Evolutionary conservation across 192 early-diverging fungal genomes (phyloP).

Genomic region (Podila horticola): DNA sequence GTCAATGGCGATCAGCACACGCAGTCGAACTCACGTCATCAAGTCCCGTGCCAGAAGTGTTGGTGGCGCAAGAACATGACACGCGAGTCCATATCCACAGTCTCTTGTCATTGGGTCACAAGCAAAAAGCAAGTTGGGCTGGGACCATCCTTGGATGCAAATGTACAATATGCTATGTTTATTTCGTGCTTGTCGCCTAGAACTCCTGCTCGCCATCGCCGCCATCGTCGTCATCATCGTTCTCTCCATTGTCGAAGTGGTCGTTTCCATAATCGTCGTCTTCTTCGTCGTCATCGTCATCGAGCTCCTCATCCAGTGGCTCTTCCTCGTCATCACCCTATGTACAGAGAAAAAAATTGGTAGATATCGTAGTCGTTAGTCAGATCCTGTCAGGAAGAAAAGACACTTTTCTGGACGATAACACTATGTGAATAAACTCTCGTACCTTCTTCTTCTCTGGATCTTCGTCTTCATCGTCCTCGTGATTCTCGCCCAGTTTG

Average conservation of each 20-base stretch:
- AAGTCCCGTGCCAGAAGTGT: too few species aligned
- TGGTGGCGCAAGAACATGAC: too few species aligned
- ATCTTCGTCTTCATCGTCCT: constrained; percentile 25
- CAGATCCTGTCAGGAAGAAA: neutral
- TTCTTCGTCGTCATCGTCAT: constrained; percentile 41
- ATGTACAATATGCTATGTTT: too few species aligned
- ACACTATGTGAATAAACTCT: neutral
- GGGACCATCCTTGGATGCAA: too few species aligned
- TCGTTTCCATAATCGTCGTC: constrained; percentile 29
- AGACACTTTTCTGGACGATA: neutral
- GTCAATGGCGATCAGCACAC: too few species aligned
- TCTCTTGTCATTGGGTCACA: too few species aligned
- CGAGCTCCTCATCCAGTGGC: constrained; percentile 27
- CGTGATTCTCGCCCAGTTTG: constrained; percentile 23
- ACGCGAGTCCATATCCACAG: too few species aligned
- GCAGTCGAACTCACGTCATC: too few species aligned
- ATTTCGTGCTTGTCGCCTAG: neutral
- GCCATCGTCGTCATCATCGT: constrained; percentile 29
- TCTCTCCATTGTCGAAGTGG: constrained; percentile 44
- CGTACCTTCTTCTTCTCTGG: constrained; percentile 43
- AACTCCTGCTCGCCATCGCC: constrained; percentile 20
- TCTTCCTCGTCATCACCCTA: constrained; percentile 34
- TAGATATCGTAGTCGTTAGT: too few species aligned
- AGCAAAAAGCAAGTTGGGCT: too few species aligned
- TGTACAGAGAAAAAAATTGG: neutral